These are phyloP conservation scores for Clarireedia paspali DNA, from an alignment of 2,329 filamentous ascomycete genomes.

Conservation along the genomic window DNA sequence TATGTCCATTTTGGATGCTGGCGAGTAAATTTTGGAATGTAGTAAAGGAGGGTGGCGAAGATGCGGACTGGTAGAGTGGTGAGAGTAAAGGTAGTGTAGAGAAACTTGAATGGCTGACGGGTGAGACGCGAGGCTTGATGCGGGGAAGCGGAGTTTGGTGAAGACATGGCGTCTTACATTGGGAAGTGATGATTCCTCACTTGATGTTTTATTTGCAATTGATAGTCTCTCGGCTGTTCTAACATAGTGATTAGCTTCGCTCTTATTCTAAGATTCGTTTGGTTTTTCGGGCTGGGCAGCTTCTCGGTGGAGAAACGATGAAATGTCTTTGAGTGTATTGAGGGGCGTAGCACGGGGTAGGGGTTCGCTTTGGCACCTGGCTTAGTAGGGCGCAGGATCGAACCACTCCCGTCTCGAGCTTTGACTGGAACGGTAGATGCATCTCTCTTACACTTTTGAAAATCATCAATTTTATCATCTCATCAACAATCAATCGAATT, in stretches of 20 bases:
- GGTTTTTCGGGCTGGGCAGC: background rate
- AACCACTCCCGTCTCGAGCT: background rate
- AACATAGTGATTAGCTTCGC: background rate
- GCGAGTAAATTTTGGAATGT: background rate
- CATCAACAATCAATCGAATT: too few species aligned
- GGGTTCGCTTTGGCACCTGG: background rate
- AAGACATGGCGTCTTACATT: background rate
- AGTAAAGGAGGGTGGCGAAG: background rate
- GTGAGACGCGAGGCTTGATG: background rate
- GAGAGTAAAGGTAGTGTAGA: background rate
- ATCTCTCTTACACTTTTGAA: too few species aligned
- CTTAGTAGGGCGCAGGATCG: background rate
- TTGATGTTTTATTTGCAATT: background rate
- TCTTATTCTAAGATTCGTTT: too few species aligned
- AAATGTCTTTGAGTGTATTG: too few species aligned
- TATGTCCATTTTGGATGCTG: slow-evolving; percentile 7
- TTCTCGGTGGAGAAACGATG: background rate
- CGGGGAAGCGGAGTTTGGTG: background rate
- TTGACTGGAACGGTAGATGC: background rate
- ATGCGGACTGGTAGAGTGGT: background rate
- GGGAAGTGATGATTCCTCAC: background rate
- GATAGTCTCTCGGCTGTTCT: background rate
- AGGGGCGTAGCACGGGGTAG: too few species aligned
- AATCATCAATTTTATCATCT: too few species aligned
- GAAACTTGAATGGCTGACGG: background rate